Conservation (phyloP, 1,139 yeast genomes). For the Wickerhamomyces sp. region DNA sequence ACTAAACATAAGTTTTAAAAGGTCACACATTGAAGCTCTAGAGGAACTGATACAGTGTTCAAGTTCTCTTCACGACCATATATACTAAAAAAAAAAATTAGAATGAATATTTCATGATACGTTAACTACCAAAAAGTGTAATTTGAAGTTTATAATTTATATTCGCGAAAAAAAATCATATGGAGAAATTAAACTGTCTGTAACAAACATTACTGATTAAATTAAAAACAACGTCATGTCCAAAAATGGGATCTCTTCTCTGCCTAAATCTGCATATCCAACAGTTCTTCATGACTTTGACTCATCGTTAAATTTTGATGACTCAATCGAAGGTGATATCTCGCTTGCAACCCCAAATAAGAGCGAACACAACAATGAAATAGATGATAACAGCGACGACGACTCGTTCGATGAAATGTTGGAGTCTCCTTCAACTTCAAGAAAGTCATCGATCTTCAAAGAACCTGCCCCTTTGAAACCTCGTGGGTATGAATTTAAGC, state of each 20-base stretch:
- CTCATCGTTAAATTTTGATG: constrained; percentile 20
- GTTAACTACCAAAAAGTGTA: background rate
- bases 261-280: constrained; percentile 22
- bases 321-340: constrained; percentile 20
- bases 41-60: constrained; percentile 2
- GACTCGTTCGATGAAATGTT: constrained; percentile 17
- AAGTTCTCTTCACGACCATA: background rate
- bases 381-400: background rate
- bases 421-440: constrained; percentile 7
- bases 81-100: background rate
- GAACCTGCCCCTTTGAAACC: constrained; percentile 14
- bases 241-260: constrained; percentile 1
- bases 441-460: constrained; percentile 16
- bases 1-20: background rate
- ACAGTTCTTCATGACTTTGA: constrained; percentile 15
- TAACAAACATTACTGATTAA: background rate
- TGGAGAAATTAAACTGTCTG: background rate
- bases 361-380: constrained; percentile 2
- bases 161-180: background rate
- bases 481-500: constrained; percentile 19
- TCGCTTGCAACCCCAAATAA: constrained; percentile 10
- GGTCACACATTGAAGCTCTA: background rate
- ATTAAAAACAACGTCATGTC: background rate
- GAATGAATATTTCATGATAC: constrained; percentile 5
- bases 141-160: background rate